These are phyloP conservation scores for Rosa lucieae DNA, from an alignment of 306 rosid genomes.

Conservation along the genomic window DNA sequence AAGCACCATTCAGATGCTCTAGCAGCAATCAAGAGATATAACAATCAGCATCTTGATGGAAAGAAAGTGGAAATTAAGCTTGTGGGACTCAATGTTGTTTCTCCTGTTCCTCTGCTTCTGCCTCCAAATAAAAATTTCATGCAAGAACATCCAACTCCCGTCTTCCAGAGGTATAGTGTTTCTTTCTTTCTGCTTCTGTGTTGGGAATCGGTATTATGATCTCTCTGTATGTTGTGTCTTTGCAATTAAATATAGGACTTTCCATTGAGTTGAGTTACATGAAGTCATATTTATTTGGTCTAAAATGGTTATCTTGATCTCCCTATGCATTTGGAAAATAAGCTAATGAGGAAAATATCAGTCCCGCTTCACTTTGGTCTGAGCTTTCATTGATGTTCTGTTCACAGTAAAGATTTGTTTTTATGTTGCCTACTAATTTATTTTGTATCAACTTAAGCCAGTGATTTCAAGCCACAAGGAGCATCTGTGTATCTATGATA, in stretches of 20 bases:
- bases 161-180: conserved; percentile 36
- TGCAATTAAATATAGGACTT: neutral
- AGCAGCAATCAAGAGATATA: conserved; percentile 53
- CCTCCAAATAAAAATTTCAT: conserved; percentile 22
- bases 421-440: neutral
- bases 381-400: neutral
- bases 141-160: conserved; percentile 32
- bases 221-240: neutral
- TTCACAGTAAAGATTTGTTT: neutral
- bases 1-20: conserved; percentile 46
- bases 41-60: conserved; percentile 60
- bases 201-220: neutral
- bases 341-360: neutral
- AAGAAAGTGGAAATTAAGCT: conserved; percentile 57
- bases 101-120: conserved; percentile 21
- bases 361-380: neutral
- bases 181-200: neutral
- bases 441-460: neutral
- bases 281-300: neutral
- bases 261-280: neutral
- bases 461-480: neutral
- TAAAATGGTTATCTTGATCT: neutral
- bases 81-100: conserved; percentile 38
- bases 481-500: neutral
- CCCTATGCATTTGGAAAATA: neutral